A percentile compares a stretch with the other conserved stretches of the same genome.
These are phyloP conservation scores for Pontederia paniculata DNA, from an alignment of 176 grass and related monocot species.

Conservation along the genomic window DNA sequence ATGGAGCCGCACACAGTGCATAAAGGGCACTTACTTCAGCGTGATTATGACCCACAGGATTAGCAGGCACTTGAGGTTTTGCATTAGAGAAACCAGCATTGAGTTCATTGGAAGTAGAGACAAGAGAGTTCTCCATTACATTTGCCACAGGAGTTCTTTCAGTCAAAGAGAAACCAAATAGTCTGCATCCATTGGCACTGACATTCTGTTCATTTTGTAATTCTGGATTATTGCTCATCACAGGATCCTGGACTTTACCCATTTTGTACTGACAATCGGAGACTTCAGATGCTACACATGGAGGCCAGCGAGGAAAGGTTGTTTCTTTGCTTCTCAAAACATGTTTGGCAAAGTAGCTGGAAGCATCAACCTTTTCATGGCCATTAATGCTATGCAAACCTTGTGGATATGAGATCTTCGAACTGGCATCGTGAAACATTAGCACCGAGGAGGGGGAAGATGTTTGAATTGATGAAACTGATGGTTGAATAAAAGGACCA, in stretches of 20 bases:
- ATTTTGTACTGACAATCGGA: constrained; percentile 10
- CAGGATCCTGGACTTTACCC: constrained; percentile 23
- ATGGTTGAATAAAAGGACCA: constrained; percentile 22
- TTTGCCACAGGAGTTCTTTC: constrained; percentile 26
- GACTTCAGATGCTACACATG: constrained; percentile 21
- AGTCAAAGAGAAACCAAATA: constrained; percentile 58
- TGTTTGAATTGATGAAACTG: constrained; percentile 28
- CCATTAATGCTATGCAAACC: constrained; percentile 3
- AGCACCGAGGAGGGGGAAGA: constrained; percentile 50
- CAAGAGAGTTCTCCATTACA: constrained; percentile 18
- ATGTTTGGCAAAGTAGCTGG: constrained; percentile 17
- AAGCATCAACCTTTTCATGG: constrained; percentile 22
- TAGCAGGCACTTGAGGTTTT: constrained; percentile 24
- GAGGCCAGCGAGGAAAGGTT: constrained; percentile 34
- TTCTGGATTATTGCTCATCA: constrained; percentile 19
- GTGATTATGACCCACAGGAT: constrained; percentile 30
- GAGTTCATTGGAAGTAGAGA: constrained; percentile 3
- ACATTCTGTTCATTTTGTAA: constrained; percentile 23
- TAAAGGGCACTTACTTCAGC: constrained; percentile 32
- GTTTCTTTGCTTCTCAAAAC: constrained; percentile 24
- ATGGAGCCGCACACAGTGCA: constrained; percentile 1
- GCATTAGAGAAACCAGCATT: constrained; percentile 25
- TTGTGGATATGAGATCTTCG: constrained; percentile 18
- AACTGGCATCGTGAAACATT: constrained; percentile 36
- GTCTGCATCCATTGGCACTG: constrained; percentile 36